Percentiles rank a stretch among this genome's conserved stretches.
These are phyloP conservation scores for Rhodosporidiobolus sp. DNA, from an alignment of 768 basidiomycete species.

Conservation along the genomic window DNA sequence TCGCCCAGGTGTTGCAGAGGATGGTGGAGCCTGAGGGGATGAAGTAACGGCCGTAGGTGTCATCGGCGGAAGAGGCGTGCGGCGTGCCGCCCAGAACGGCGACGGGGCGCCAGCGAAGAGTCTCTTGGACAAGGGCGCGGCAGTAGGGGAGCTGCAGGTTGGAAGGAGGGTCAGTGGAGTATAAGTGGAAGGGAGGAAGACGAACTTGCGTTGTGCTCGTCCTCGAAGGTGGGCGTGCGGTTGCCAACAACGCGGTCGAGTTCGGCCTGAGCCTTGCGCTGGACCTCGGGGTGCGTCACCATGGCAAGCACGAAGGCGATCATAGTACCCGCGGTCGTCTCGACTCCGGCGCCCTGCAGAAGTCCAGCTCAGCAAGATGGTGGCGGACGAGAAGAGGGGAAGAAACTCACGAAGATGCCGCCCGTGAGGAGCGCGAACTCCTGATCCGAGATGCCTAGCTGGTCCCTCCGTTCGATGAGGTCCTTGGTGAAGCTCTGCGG, in stretches of 20 bases:
- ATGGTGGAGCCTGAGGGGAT: conserved; percentile 35
- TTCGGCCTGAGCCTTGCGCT: conserved; percentile 20
- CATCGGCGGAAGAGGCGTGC: conserved; percentile 29
- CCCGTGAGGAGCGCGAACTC: conserved; percentile 5
- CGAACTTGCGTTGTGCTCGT: not conserved
- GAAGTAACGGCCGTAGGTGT: conserved; percentile 28
- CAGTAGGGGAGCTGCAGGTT: conserved; percentile 28
- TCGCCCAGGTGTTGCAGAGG: conserved; percentile 27
- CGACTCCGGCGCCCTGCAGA: conserved; percentile 23
- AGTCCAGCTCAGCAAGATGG: no score
- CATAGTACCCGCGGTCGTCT: conserved; percentile 25
- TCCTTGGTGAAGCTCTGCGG: conserved; percentile 7
- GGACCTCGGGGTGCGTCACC: conserved; percentile 13
- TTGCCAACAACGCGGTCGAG: conserved; percentile 33
- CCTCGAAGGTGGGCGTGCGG: conserved; percentile 26
- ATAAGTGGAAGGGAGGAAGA: no score
- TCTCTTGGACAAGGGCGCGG: conserved; percentile 28
- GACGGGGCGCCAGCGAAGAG: conserved; percentile 37
- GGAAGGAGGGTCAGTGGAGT: not conserved
- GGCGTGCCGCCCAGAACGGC: conserved; percentile 37
- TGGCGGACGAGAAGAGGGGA: no score
- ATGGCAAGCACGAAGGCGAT: conserved; percentile 27
- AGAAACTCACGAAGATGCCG: not conserved
- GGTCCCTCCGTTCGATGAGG: not conserved
- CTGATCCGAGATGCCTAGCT: conserved; percentile 7